Conservation (phyloP, 805 yeast genomes). For the Spathaspora sp. region DNA sequence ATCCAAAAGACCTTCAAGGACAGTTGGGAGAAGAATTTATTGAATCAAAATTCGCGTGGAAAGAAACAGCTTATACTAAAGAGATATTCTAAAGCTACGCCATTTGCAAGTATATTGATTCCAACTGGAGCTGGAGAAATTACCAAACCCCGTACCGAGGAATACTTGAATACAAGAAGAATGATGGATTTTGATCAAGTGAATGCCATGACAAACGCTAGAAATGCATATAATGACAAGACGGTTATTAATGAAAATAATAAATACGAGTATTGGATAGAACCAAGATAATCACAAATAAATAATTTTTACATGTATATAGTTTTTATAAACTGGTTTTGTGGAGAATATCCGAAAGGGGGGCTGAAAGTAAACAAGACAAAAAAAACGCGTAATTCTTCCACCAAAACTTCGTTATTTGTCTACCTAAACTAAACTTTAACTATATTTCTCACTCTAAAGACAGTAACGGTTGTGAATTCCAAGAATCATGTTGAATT, state of each 20-base stretch:
- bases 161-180: not conserved
- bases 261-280: conserved; percentile 13
- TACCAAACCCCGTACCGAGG: not conserved
- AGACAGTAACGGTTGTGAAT: too few species aligned
- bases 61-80: conserved; percentile 17
- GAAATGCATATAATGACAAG: conserved; percentile 3
- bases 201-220: not conserved
- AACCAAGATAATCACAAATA: not conserved
- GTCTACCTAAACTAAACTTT: not conserved
- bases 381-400: conserved; percentile 1
- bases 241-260: conserved; percentile 8
- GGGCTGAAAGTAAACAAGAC: not conserved
- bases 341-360: not conserved
- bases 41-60: conserved; percentile 13
- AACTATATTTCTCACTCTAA: not conserved
- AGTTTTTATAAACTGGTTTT: not conserved
- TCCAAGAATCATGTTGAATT: too few species aligned
- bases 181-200: not conserved
- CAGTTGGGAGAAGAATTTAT: conserved; percentile 18
- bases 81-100: conserved; percentile 11
- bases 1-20: conserved; percentile 33
- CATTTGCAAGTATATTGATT: conserved; percentile 15
- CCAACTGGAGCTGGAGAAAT: conserved; percentile 5
- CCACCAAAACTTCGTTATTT: not conserved
- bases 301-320: not conserved